A percentile compares a stretch with the other conserved stretches of the same genome.
Conservation (phyloP, 208 protist species). For the Trypanosoma congolense region DNA sequence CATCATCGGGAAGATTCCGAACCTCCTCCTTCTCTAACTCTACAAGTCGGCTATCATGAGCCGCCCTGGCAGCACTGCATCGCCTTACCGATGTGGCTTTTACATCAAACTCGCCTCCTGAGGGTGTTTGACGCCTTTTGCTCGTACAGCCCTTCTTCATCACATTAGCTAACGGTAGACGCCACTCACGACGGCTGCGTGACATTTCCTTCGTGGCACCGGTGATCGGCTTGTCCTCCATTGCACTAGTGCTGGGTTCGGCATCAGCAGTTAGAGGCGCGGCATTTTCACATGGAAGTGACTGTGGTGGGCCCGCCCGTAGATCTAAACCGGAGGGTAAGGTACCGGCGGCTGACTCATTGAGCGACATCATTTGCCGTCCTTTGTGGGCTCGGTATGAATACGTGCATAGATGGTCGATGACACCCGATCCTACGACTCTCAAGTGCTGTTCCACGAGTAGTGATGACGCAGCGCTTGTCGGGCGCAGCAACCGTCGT, state of each 20-base stretch:
- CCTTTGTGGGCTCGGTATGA: constrained; percentile 12
- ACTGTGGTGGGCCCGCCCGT: not conserved
- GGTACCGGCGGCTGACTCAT: not conserved
- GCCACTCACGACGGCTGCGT: no score
- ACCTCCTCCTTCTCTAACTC: not conserved
- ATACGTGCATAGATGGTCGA: constrained; percentile 8
- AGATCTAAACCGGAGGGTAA: not conserved
- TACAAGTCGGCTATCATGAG: no score
- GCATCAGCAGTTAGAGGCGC: no score
- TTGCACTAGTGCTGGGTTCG: no score
- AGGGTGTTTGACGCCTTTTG: no score
- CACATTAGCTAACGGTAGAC: no score
- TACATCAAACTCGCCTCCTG: no score
- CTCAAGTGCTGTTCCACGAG: not conserved
- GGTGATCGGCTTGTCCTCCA: no score
- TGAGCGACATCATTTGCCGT: not conserved
- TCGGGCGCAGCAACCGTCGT: constrained; percentile 31
- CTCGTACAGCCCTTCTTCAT: no score
- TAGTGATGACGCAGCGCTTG: constrained; percentile 8
- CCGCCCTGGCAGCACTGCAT: no score
- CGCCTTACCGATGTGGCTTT: no score
- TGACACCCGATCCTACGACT: constrained; percentile 11
- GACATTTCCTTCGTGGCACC: no score
- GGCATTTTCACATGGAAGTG: not conserved
- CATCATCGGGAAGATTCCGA: not conserved